Evolutionary conservation across 2,329 filamentous ascomycete species (phyloP), one percentile per base, ranked within the genome.

Genomic region (Penicillium frequentans): DNA sequence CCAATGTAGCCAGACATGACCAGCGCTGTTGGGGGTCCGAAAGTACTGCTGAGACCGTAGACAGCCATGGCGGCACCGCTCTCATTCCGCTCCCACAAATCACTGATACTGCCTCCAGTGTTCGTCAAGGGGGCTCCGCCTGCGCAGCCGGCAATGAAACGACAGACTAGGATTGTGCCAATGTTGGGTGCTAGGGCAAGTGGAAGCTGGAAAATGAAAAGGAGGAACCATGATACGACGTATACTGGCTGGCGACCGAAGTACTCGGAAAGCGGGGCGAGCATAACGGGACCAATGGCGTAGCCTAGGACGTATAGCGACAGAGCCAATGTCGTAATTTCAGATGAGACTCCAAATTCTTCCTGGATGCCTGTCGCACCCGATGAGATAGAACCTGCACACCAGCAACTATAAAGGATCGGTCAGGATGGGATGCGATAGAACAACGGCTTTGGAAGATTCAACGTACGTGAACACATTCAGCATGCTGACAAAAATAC

Each of bases 401-500:
- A 69, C 65, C 67, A 68, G 3, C 69, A 39, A 7, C 23, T 27
- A 21, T 37, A 27, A 35, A 16, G 9, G 9, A 10, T 11, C 3
- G 1, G 56, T 43, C 35, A 50, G 37, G 10, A 11, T n/a, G 8
- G 11, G 16, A 26, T n/a, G 8, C 9, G 16, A 26, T 24, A 21
- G 6, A 46, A 6, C 16, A 26, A 26, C 8, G 43, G 21, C 2
- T 11, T 16, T n/a, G 21, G 29, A 8, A 27, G 6, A 16, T 26
- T 19, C 5, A 29, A 60, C 63, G 9, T 63, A 70, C 67, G 68
- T 70, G 55, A 70, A 57, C 0, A 70, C 66, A 48, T 70, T 70
- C 23, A 78, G 61, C 57, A 72, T 67, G 56, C 76, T 73, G 21
- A 70, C 73, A n/a, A 78, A 64, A 31, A 68, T 63, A 6, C 73